These are phyloP conservation scores for Cicer yamashitae DNA, from an alignment of 306 rosid species.

Conservation along the genomic window DNA sequence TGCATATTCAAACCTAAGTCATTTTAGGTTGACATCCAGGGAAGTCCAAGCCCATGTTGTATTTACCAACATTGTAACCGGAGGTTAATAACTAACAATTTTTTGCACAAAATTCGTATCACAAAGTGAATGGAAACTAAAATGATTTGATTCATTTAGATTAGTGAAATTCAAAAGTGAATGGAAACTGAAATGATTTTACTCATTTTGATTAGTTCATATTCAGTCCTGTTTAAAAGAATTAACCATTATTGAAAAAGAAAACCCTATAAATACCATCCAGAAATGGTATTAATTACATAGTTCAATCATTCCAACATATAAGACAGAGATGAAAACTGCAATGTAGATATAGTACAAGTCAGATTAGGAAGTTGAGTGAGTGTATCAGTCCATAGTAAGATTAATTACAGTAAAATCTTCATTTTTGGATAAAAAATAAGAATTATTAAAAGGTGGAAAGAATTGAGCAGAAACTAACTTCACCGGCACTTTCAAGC, in stretches of 20 bases:
- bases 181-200: not conserved
- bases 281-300: slow-evolving; percentile 9
- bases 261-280: slow-evolving; percentile 4
- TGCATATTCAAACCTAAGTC: slow-evolving; percentile 20
- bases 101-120: not conserved
- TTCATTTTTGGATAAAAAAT: not conserved
- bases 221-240: not conserved
- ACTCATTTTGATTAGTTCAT: not conserved
- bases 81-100: not conserved
- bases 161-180: not conserved
- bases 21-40: not conserved
- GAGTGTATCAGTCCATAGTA: slow-evolving; percentile 12
- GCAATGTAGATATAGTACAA: slow-evolving; percentile 5
- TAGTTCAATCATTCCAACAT: slow-evolving; percentile 41
- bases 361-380: slow-evolving; percentile 1
- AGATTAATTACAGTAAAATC: slow-evolving; percentile 13
- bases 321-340: slow-evolving; percentile 17
- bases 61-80: not conserved
- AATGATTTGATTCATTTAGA: too few relatives aligned
- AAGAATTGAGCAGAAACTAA: slow-evolving; percentile 51
- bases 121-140: too few relatives aligned
- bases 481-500: slow-evolving; percentile 97
- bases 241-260: slow-evolving; percentile 1
- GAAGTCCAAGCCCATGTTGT: not conserved
- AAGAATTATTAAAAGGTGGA: not conserved